Conservation (phyloP, 23 red algal species). For the Gracilariopsis chorda region DNA sequence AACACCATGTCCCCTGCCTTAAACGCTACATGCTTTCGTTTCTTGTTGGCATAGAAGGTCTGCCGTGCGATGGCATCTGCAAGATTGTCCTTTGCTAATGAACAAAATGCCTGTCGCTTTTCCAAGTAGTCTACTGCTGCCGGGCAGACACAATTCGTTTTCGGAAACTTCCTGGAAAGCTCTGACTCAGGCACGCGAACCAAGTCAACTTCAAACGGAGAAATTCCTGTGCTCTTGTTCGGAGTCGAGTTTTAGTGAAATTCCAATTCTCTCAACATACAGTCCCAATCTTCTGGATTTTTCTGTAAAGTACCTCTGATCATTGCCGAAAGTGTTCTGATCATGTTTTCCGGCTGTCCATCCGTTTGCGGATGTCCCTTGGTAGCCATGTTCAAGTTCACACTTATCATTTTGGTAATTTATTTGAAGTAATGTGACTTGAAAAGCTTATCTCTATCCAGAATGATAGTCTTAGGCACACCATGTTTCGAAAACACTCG, state of each 20-base stretch:
- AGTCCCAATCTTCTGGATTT: slow-evolving; percentile 17
- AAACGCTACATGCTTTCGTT: background rate
- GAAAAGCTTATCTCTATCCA: slow-evolving; percentile 11
- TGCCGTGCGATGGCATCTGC: background rate
- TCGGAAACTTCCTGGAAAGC: background rate
- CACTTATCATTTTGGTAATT: background rate
- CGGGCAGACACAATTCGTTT: background rate
- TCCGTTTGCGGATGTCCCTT: background rate
- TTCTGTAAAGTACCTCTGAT: background rate
- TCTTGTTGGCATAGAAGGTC: slow-evolving; percentile 12
- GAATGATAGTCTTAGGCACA: slow-evolving; percentile 18
- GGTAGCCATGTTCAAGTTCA: background rate
- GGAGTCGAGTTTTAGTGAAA: slow-evolving; percentile 14
- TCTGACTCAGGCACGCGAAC: background rate
- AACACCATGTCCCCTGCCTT: background rate
- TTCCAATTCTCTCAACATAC: slow-evolving; percentile 7
- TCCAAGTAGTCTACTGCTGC: background rate
- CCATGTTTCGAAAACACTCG: slow-evolving; percentile 28
- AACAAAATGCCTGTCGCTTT: background rate
- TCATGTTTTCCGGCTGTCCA: slow-evolving; percentile 5
- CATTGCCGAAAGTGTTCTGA: background rate
- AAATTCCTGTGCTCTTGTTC: background rate
- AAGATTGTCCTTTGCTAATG: background rate
- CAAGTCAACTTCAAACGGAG: slow-evolving; percentile 30
- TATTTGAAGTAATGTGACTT: slow-evolving; percentile 4